Base-by-base conservation (phyloP, 2,329 filamentous ascomycete species). In the Cladophialophora psammophila region DNA sequence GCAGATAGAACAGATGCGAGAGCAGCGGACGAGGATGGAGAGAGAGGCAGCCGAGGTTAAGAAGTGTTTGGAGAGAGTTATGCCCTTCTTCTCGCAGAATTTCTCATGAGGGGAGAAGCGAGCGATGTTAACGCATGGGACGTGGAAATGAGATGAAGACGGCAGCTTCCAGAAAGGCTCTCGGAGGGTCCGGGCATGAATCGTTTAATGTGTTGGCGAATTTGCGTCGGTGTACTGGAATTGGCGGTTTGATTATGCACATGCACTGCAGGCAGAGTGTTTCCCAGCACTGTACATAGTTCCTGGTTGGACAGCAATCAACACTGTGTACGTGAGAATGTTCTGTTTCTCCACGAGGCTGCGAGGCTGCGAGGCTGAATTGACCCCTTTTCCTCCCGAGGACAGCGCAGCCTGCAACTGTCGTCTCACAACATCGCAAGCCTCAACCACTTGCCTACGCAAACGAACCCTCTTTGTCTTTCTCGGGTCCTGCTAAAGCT, bases 41-140 rank as follows among this genome's bases (percentile, higher is more conserved):
- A 90, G 93, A 13, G 95, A 99, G 79, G 93, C 92, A 4, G 87
- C 90, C 20, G 94, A 99, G 78, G 92, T 94, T 10, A 96, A 94
- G 77, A 89, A 87, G 68, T 84, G 97, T 52, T 87, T 99, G 0
- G 91, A 97, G 76, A 91, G 93, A 42, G 91, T 95, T 67, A 89
- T 97, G 9, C 94, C 92, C 0, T 73, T 73, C 55, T 73, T 73
- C 60, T 65, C 65, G 20, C 67, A 71, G 64, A 69, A 72, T 63
- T 72, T 72, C 56, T 64, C 68, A 7, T 69, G 60, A 69, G 45
- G n/a, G 7, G n/a, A 48, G 42, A 26, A 20, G 45, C 3, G 45
- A 12, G 45, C 13, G 45, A 31, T 20, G 26, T 5, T 48, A 20
- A 50, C 45, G 45, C 18, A 50, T 31, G 45, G 45, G 18, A 50